phyloP scores from a whole-genome alignment of 208 protist genomes.

The Giardia duodenalis region DNA sequence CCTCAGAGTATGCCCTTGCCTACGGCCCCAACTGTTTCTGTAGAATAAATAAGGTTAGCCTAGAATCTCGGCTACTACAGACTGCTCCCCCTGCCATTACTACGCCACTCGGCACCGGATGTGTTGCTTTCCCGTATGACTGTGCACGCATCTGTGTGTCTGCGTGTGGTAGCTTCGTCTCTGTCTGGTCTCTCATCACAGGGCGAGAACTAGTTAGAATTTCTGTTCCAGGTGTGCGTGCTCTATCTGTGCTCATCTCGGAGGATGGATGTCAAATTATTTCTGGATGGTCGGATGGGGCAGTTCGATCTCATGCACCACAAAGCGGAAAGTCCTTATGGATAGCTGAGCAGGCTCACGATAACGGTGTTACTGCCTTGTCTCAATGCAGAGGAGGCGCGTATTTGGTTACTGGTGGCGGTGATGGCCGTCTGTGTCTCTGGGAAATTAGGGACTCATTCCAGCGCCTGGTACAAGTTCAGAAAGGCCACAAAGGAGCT shows the following conservation, averaged over 20 bases:
- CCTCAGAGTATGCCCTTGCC: background rate
- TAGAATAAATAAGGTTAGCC: background rate
- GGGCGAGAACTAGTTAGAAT: constrained; percentile 11
- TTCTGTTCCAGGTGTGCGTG: background rate
- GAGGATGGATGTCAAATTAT: constrained; percentile 18
- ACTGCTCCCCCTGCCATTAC: constrained; percentile 5
- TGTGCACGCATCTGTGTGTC: background rate
- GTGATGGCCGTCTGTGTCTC: constrained; percentile 33
- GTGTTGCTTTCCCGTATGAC: background rate
- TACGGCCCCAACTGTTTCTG: background rate
- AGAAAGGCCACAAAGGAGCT: background rate
- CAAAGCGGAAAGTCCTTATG: constrained; percentile 47
- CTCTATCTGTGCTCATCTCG: background rate
- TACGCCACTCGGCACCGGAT: background rate
- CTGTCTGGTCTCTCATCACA: background rate
- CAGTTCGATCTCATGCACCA: constrained; percentile 44
- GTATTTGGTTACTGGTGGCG: constrained; percentile 36
- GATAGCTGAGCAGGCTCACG: constrained; percentile 42
- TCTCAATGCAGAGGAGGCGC: constrained; percentile 25
- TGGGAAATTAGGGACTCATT: constrained; percentile 21
- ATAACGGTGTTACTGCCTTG: constrained; percentile 41
- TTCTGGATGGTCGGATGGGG: constrained; percentile 49
- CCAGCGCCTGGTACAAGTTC: background rate
- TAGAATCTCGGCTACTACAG: constrained; percentile 9
- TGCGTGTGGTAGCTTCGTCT: background rate